phyloP scores from a whole-genome alignment of 2,329 filamentous ascomycete species.

The Colletotrichum sp. region DNA sequence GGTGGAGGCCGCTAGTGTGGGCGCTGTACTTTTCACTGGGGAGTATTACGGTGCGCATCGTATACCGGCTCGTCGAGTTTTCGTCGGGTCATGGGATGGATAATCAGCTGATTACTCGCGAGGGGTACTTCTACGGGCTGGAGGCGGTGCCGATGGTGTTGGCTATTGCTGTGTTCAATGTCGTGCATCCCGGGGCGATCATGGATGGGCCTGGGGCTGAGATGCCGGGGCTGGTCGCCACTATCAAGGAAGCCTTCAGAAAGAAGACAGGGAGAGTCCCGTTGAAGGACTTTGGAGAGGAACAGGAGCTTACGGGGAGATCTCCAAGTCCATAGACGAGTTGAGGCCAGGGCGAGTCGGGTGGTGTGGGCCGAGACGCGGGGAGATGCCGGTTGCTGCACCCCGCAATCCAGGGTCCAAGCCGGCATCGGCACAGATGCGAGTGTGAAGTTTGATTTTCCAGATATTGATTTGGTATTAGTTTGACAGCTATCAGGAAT shows the following conservation, averaged over 20 bases:
- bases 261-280: not conserved
- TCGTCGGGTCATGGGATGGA: slow-evolving; percentile 38
- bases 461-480: not conserved
- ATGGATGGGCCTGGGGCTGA: slow-evolving; percentile 6
- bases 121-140: slow-evolving; percentile 53
- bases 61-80: slow-evolving; percentile 60
- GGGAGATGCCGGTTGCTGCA: not conserved
- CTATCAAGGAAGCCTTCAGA: not conserved
- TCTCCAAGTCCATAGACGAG: not conserved
- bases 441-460: not conserved
- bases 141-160: slow-evolving; percentile 47
- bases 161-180: slow-evolving; percentile 48
- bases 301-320: not conserved
- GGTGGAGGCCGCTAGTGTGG: slow-evolving; percentile 30
- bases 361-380: not conserved
- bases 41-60: slow-evolving; percentile 51
- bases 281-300: not conserved
- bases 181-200: slow-evolving; percentile 38
- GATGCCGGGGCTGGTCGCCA: slow-evolving; percentile 1
- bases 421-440: not conserved
- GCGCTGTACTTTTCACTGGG: slow-evolving; percentile 38
- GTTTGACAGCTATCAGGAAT: not conserved
- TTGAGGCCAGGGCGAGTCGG: not conserved
- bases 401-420: not conserved
- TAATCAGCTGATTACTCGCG: slow-evolving; percentile 30